phyloP scores from a whole-genome alignment of 2,329 filamentous ascomycete species.

The Aulographum hederae region DNA sequence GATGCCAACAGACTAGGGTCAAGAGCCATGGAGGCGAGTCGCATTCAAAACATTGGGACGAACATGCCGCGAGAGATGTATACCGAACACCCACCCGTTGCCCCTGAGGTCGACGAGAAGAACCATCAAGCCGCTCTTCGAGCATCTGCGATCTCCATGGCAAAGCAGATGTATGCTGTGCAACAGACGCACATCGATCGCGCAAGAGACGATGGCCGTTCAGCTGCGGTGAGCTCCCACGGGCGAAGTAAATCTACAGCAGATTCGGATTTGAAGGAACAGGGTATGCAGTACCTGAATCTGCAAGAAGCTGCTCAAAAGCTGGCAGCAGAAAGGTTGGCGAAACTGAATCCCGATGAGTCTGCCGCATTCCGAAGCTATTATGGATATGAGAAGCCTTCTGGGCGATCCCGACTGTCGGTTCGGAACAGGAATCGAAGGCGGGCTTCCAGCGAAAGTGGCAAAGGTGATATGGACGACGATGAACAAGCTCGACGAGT shows the following conservation, averaged over 20 bases:
- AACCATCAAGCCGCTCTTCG: constrained; percentile 53
- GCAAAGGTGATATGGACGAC: constrained; percentile 31
- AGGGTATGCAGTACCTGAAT: constrained; percentile 31
- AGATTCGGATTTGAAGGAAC: constrained; percentile 12
- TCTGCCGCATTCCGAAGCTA: constrained; percentile 53
- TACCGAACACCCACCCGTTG: constrained; percentile 53
- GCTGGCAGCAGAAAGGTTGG: constrained; percentile 65
- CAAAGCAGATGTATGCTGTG: constrained; percentile 62
- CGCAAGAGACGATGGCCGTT: constrained; percentile 11
- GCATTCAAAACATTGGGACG: constrained; percentile 45
- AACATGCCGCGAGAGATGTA: constrained; percentile 60
- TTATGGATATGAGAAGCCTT: constrained; percentile 39
- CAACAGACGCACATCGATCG: constrained; percentile 43
- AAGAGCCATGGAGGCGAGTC: constrained; percentile 43
- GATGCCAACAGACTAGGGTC: constrained; percentile 55
- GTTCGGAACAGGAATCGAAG: constrained; percentile 5
- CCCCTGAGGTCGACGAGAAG: constrained; percentile 53
- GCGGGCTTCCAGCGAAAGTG: constrained; percentile 49
- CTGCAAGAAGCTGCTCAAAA: constrained; percentile 78
- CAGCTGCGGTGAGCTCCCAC: constrained; percentile 12
- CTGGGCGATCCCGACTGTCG: background rate
- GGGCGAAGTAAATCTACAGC: constrained; percentile 13
- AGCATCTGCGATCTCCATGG: constrained; percentile 78
- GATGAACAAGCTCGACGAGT: constrained; percentile 54
- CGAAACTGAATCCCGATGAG: constrained; percentile 52